These are phyloP conservation scores for Brettanomyces naardenensis DNA, from an alignment of 805 yeast species.

Conservation along the genomic window DNA sequence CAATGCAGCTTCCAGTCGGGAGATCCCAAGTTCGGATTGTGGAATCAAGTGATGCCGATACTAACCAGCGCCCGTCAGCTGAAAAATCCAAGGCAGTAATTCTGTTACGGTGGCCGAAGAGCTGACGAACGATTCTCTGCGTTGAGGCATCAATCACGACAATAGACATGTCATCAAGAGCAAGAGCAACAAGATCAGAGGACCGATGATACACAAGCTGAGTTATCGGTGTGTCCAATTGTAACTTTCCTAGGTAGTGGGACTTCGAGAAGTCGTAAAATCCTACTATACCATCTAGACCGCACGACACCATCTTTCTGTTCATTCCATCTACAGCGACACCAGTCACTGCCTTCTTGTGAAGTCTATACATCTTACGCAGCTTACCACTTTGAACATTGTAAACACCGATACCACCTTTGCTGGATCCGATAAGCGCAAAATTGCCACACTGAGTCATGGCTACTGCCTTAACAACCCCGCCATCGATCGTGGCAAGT, in stretches of 20 bases:
- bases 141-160: constrained; percentile 78
- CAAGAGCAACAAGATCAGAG: constrained; percentile 78
- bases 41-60: constrained; percentile 74
- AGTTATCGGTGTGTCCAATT: constrained; percentile 72
- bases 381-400: constrained; percentile 87
- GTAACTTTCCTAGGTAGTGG: constrained; percentile 55
- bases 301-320: constrained; percentile 75
- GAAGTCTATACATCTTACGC: constrained; percentile 62
- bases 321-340: constrained; percentile 87
- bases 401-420: constrained; percentile 78
- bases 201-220: constrained; percentile 68
- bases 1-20: constrained; percentile 95
- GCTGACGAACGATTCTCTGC: constrained; percentile 73
- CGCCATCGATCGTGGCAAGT: constrained; percentile 69
- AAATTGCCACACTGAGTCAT: constrained; percentile 94
- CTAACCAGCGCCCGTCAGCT: constrained; percentile 93
- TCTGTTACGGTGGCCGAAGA: constrained; percentile 85
- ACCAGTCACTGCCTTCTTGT: constrained; percentile 81
- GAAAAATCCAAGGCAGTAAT: constrained; percentile 85
- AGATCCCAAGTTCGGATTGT: constrained; percentile 95
- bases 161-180: constrained; percentile 79
- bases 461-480: constrained; percentile 64
- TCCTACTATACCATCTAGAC: constrained; percentile 83
- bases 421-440: constrained; percentile 81
- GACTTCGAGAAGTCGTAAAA: constrained; percentile 79